phyloP scores from a whole-genome alignment of 75 land plant species.

The Cryptomeria japonica region DNA sequence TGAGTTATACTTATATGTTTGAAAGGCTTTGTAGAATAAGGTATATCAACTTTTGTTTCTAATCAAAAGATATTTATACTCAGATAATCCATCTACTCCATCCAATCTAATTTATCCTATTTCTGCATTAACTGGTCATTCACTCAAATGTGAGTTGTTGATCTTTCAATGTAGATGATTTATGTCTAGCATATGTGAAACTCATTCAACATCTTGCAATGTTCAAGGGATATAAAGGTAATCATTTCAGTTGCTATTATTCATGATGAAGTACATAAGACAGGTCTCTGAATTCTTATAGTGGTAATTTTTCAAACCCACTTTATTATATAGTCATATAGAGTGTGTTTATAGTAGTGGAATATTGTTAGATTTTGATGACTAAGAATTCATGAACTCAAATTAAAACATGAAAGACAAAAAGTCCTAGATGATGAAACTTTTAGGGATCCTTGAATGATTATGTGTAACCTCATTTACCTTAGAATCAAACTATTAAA shows the following conservation, averaged over 20 bases:
- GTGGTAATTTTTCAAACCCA: not conserved
- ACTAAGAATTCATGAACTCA: not conserved
- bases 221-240: constrained; percentile 83
- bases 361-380: not conserved
- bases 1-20: constrained; percentile 16
- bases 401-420: not conserved
- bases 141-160: constrained; percentile 9
- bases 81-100: not conserved
- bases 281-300: not conserved
- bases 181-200: constrained; percentile 75
- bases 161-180: constrained; percentile 64
- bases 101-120: not conserved
- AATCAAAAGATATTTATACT: not conserved
- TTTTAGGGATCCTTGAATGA: not conserved
- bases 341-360: not conserved
- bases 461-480: not conserved
- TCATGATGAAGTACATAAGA: not conserved
- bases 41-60: not conserved
- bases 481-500: not conserved
- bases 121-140: not conserved
- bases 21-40: constrained; percentile 2
- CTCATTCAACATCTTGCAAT: constrained; percentile 84
- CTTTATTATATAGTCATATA: not conserved
- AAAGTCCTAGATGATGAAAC: not conserved
- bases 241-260: not conserved